Evolutionary conservation across 805 yeast genomes (phyloP), one percentile per base, ranked within the genome.

Genomic region (Saccharomyces paradoxus): DNA sequence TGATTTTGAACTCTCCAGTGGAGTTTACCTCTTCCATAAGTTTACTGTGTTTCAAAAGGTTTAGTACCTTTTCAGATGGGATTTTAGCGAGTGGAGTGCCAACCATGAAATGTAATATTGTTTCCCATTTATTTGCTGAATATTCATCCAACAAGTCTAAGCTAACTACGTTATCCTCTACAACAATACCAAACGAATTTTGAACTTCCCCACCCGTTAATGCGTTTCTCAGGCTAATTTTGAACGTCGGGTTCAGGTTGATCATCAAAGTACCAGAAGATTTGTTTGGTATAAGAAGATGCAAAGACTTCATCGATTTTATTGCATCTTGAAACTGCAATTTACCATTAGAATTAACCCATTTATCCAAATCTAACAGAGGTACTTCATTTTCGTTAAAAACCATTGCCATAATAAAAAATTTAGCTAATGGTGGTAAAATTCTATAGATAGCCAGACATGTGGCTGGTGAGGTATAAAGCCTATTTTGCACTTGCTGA

Each of bases 101-200:
- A 48, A 94, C 99, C 98, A 94, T 92, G 73, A 86, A 94, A 75
- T 94, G 98, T 62, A 94, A 75, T 61, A 94, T 92, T 7, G 89
- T 82, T 67, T 94, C 99, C 99, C 99, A 94, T 66, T 87, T 89
- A 49, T 78, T 80, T 6, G 89, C 79, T 13, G 97, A 96, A 71
- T 89, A 91, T 44, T 76, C 75, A 60, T 89, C 95, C 50, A 92
- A 74, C 62, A 84, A 86, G 41, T 77, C 78, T n/a, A 83, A 70
- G 49, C 81, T 83, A 4, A 87, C 86, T 30, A 73, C 73, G 8
- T 76, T 75, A 41, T 77, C 73, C 22, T 80, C 79, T 52, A 82
- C 79, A 37, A 87, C 78, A 48, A 81, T 82, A n/a, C 95, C 96
- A 74, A 89, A 88, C 2, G 95, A 83, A 63, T 80, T 79, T 50